Conservation (phyloP, 179 eudicot genomes). For the Silene noctiflora region DNA sequence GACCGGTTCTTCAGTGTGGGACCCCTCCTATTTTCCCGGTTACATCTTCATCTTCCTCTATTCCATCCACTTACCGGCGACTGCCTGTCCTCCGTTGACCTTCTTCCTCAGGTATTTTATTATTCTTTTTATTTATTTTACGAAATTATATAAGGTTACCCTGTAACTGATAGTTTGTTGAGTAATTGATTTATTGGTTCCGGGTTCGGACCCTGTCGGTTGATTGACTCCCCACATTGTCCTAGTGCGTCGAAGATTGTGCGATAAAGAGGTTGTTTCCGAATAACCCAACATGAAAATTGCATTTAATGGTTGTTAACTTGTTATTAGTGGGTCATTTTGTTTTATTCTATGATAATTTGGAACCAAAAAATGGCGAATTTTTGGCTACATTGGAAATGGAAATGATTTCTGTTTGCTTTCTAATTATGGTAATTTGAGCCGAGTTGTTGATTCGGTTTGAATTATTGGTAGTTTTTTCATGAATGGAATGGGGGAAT, state of each 20-base stretch:
- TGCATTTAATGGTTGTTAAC: not conserved
- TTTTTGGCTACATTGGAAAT: too few species aligned
- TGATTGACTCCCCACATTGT: not conserved
- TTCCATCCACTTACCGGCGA: not conserved
- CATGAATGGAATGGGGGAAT: not conserved
- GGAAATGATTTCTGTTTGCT: too few species aligned
- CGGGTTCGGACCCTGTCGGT: not conserved
- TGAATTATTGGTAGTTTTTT: not conserved
- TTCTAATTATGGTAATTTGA: not conserved
- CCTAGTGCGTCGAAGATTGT: too few species aligned
- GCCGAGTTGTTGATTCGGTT: not conserved
- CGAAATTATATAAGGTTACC: not conserved
- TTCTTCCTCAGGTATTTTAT: not conserved
- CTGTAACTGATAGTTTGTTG: too few species aligned
- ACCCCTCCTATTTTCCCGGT: not conserved
- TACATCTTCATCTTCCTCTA: not conserved
- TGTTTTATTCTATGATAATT: not conserved
- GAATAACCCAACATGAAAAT: not conserved
- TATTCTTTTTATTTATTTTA: too few species aligned
- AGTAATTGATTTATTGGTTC: too few species aligned
- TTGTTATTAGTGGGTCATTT: not conserved
- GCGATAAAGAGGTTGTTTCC: too few species aligned
- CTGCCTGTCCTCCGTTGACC: not conserved
- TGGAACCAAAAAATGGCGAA: too few species aligned
- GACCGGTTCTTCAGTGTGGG: not conserved